These are phyloP conservation scores for Basipetospora chlamydospora DNA, from an alignment of 2,329 filamentous ascomycete genomes.

Conservation along the genomic window DNA sequence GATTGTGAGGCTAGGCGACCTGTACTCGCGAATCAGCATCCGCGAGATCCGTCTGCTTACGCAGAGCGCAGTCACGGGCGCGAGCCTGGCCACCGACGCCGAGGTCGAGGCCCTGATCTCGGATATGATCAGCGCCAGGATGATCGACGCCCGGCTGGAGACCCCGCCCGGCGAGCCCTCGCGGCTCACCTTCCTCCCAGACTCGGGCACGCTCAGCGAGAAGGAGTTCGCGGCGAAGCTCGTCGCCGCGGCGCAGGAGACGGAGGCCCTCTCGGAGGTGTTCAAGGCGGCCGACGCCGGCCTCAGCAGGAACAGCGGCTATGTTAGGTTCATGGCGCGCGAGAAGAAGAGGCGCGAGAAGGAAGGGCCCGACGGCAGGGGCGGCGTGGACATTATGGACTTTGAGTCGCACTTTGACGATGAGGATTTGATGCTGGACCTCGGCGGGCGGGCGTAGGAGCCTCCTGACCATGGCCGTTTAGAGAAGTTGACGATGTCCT, in stretches of 20 bases:
- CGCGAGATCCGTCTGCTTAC: slow-evolving; percentile 36
- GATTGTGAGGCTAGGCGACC: slow-evolving; percentile 55
- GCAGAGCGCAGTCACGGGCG: slow-evolving; percentile 37
- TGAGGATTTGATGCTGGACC: slow-evolving; percentile 44
- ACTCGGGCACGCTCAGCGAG: slow-evolving; percentile 31
- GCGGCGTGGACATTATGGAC: slow-evolving; percentile 15
- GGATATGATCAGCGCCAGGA: slow-evolving; percentile 39
- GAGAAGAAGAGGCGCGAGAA: slow-evolving; percentile 33
- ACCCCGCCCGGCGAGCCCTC: slow-evolving; percentile 25
- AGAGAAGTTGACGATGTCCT: too few species aligned
- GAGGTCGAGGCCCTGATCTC: slow-evolving; percentile 32
- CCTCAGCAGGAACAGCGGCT: slow-evolving; percentile 40
- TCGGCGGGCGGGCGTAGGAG: too few species aligned
- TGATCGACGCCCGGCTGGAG: slow-evolving; percentile 38
- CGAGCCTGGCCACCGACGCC: slow-evolving; percentile 23
- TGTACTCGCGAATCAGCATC: slow-evolving; percentile 50
- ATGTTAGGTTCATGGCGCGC: slow-evolving; percentile 30
- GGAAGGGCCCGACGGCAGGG: slow-evolving; percentile 17
- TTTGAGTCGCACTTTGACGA: slow-evolving; percentile 39
- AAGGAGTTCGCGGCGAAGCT: slow-evolving; percentile 33
- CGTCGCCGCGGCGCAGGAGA: slow-evolving; percentile 21
- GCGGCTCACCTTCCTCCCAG: slow-evolving; percentile 36
- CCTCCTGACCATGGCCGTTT: too few species aligned
- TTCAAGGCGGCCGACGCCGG: slow-evolving; percentile 39
- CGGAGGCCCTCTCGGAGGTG: slow-evolving; percentile 30